phyloP scores from a whole-genome alignment of 306 rosid species.

The Glycine tomentella region DNA sequence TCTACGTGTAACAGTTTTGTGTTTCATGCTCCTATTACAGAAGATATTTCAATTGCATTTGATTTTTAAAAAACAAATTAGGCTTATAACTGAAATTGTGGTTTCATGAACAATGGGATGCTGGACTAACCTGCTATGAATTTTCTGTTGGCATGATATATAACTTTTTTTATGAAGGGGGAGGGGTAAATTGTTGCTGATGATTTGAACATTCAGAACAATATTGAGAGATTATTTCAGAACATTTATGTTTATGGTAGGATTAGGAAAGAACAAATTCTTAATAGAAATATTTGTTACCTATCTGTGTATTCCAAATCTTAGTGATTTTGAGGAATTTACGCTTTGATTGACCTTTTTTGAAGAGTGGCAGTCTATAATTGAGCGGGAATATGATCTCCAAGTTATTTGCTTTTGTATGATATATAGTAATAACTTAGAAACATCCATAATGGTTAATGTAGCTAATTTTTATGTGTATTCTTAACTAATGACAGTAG shows the following conservation, averaged over 20 bases:
- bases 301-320: too few species aligned
- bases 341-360: too few species aligned
- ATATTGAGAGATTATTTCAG: neutral
- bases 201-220: neutral
- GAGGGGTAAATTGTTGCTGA: neutral
- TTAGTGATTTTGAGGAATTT: too few species aligned
- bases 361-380: too few species aligned
- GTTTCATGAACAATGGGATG: neutral
- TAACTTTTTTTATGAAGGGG: neutral
- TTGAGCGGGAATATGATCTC: too few species aligned
- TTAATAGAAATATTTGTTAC: too few species aligned
- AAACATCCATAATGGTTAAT: too few species aligned
- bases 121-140: neutral
- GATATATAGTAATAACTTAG: too few species aligned
- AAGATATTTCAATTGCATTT: constrained; percentile 2
- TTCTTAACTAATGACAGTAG: too few species aligned
- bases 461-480: too few species aligned
- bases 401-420: too few species aligned
- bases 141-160: neutral
- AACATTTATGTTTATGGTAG: neutral
- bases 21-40: neutral
- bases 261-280: neutral
- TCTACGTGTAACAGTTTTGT: neutral
- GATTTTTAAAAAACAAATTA: neutral
- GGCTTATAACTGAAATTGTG: neutral